Evolutionary conservation across 1,284 basidiomycete species (phyloP), one percentile per base, ranked within the genome.

Genomic region (Cutaneotrichosporon mucoides): DNA sequence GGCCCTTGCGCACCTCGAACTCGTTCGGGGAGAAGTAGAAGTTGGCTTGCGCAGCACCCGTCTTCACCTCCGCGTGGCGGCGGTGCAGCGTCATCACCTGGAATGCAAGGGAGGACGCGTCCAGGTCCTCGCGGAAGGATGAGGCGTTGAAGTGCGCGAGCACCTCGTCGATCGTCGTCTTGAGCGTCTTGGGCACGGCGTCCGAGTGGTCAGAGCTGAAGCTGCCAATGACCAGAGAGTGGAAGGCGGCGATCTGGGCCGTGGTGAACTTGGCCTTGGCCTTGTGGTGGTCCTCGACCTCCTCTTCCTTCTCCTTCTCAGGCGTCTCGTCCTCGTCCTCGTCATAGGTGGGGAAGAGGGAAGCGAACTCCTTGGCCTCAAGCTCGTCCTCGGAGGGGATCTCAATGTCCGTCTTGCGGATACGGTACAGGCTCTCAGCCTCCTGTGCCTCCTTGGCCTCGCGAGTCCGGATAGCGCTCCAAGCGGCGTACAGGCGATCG

Each of bases 281-380:
- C 7, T 48, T 40, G 9, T 42, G 38, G 1, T 48, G 41, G 15
- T 55, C 47, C 35, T 57, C 53, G 12, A 61, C 55, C 33, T 65
- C 65, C 12, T 60, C 61, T 12, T 63, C 57, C 2, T 44, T 42
- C 16, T n/a, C 42, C 12, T 16, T 13, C 16, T 41, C 47, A 16
- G 59, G 59, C 48, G 68, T 64, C 7, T 68, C 24, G 24, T 24
- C 66, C 4, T 68, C 68, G 34, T 88, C 76, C 33, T 82, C 82
- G 47, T 87, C 88, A 69, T 88, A 97, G 16, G 86, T 85, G 2
- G 94, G 92, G 77, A 98, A 97, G 49, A 96, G 76, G 3, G 83
- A 77, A 33, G 85, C 79, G 72, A 96, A 91, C 69, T 97, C 94
- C 61, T 82, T 81, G 73, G 89, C 89, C 69, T 95, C 89, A 41